A percentile compares a stretch with the other conserved stretches of the same genome.
Evolutionary conservation across 2,329 filamentous ascomycete species (phyloP).

Genomic region (Fusarium armeniacum): DNA sequence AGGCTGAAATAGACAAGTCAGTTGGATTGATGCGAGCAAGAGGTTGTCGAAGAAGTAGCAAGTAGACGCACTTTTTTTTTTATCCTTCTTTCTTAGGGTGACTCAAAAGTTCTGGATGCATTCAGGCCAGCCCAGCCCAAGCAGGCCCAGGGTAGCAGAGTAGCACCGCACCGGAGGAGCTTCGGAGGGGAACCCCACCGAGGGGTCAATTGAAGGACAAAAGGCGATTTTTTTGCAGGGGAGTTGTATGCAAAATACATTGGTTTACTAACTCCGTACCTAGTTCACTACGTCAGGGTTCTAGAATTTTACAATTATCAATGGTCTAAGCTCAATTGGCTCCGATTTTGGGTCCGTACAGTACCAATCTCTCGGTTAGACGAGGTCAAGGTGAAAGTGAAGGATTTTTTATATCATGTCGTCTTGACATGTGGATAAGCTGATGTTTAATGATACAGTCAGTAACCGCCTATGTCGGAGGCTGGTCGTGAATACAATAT

Average conservation of each 20-base stretch:
- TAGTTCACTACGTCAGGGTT: slow-evolving; percentile 46
- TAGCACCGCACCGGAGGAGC: slow-evolving; percentile 45
- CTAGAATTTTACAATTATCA: slow-evolving; percentile 49
- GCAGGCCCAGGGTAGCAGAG: slow-evolving; percentile 13
- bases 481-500: not conserved
- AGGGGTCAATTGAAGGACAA: slow-evolving; percentile 33
- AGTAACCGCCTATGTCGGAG: slow-evolving; percentile 23
- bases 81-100: slow-evolving; percentile 21
- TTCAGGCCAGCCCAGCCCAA: slow-evolving; percentile 9
- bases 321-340: slow-evolving; percentile 50
- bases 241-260: slow-evolving; percentile 35
- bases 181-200: slow-evolving; percentile 52
- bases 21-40: slow-evolving; percentile 16
- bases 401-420: not conserved
- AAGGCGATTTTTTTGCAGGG: slow-evolving; percentile 25
- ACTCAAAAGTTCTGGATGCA: slow-evolving; percentile 38
- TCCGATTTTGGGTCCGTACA: slow-evolving; percentile 32
- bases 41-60: slow-evolving; percentile 2
- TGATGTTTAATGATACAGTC: not conserved
- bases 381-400: not conserved
- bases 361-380: slow-evolving; percentile 20
- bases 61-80: slow-evolving; percentile 38
- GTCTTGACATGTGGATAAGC: slow-evolving; percentile 1
- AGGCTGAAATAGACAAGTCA: slow-evolving; percentile 18
- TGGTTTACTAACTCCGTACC: not conserved